phyloP scores from a whole-genome alignment of 495 filamentous ascomycete genomes.

The Chaetomium fimeti region DNA sequence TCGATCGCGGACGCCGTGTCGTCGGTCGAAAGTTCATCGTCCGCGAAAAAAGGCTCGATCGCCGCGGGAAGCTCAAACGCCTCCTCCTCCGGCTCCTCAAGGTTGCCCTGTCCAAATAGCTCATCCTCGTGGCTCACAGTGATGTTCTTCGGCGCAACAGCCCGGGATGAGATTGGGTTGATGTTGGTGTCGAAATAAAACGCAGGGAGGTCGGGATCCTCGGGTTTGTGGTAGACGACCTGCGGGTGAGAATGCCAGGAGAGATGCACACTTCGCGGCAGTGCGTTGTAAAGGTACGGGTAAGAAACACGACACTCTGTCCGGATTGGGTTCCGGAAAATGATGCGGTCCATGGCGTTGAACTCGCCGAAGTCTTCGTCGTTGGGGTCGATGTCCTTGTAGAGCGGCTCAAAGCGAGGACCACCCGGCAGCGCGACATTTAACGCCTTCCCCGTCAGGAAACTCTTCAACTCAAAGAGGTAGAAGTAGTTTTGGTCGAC shows the following conservation, averaged over 20 bases:
- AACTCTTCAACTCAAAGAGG: slow-evolving; percentile 95
- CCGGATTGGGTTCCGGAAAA: slow-evolving; percentile 92
- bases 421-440: slow-evolving; percentile 97
- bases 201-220: slow-evolving; percentile 85
- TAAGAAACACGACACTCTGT: slow-evolving; percentile 96
- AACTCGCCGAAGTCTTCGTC: slow-evolving; percentile 99
- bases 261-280: slow-evolving; percentile 90
- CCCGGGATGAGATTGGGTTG: slow-evolving; percentile 94
- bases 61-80: slow-evolving; percentile 79
- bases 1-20: slow-evolving; percentile 92
- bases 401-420: slow-evolving; percentile 94
- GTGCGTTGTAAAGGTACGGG: slow-evolving; percentile 93
- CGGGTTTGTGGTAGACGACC: slow-evolving; percentile 82
- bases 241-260: slow-evolving; percentile 94
- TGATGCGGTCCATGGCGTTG: slow-evolving; percentile 99
- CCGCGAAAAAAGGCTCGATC: slow-evolving; percentile 82
- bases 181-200: slow-evolving; percentile 98
- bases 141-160: slow-evolving; percentile 92
- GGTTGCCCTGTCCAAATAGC: slow-evolving; percentile 80
- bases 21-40: slow-evolving; percentile 83
- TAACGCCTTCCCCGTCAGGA: slow-evolving; percentile 93
- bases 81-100: slow-evolving; percentile 73
- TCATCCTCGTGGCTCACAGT: slow-evolving; percentile 93
- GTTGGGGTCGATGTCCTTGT: slow-evolving; percentile 98
- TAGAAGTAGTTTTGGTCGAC: slow-evolving; percentile 97